These are phyloP conservation scores for Fusarium chuoi DNA, from an alignment of 2,329 filamentous ascomycete species.

Conservation along the genomic window DNA sequence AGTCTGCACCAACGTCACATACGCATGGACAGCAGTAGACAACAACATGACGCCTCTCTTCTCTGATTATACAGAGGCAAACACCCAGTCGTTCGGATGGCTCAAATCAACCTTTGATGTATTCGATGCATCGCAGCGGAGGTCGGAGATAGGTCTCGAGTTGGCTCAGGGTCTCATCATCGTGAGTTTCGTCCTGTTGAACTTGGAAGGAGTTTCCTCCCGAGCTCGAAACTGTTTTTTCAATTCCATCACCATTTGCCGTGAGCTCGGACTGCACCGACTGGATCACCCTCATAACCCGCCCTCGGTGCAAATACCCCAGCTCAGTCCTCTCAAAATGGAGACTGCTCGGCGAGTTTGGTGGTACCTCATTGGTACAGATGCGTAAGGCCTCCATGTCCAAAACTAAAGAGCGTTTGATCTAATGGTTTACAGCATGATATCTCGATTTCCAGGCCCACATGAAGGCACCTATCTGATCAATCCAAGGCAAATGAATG, in stretches of 20 bases:
- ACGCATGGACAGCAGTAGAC: constrained; percentile 44
- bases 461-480: constrained; percentile 51
- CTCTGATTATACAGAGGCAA: constrained; percentile 42
- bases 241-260: constrained; percentile 32
- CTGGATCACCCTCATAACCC: constrained; percentile 48
- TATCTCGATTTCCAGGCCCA: constrained; percentile 50
- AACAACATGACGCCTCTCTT: constrained; percentile 45
- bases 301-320: constrained; percentile 32
- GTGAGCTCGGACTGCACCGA: constrained; percentile 51
- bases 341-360: constrained; percentile 56
- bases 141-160: constrained; percentile 46
- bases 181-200: constrained; percentile 52
- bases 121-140: constrained; percentile 49
- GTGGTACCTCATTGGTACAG: constrained; percentile 56
- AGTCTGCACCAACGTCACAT: constrained; percentile 47
- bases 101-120: constrained; percentile 49
- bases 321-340: constrained; percentile 39
- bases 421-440: constrained; percentile 45
- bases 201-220: constrained; percentile 45
- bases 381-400: constrained; percentile 48
- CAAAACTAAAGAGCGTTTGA: too few relatives aligned
- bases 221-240: constrained; percentile 26
- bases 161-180: constrained; percentile 52
- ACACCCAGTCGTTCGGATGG: constrained; percentile 47
- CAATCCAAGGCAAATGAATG: constrained; percentile 53